Conservation (phyloP, 495 filamentous ascomycete genomes). For the Stereocaulon alpinum region DNA sequence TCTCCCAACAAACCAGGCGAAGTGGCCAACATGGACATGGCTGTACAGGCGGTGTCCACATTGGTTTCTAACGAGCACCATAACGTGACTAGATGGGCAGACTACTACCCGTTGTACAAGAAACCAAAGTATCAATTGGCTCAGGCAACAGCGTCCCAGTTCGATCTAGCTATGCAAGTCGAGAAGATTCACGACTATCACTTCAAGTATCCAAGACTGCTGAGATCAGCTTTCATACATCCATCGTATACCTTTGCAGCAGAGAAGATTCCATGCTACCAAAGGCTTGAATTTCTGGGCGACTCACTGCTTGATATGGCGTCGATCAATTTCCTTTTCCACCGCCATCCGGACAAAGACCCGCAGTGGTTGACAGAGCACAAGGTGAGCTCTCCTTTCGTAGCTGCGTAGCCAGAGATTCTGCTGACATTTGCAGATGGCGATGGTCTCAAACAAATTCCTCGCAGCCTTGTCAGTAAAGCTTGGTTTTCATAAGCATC, state of each 20-base stretch:
- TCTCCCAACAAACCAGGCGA: conserved; percentile 35
- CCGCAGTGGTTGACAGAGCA: conserved; percentile 98
- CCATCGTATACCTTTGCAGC: conserved; percentile 65
- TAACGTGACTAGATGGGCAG: conserved; percentile 51
- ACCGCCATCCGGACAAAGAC: conserved; percentile 64
- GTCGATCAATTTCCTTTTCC: conserved; percentile 70
- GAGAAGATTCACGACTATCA: conserved; percentile 58
- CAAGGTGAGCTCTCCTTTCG: conserved; percentile 42
- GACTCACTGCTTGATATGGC: conserved; percentile 86
- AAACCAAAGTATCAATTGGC: conserved; percentile 62
- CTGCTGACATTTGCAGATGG: conserved; percentile 47
- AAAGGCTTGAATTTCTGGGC: conserved; percentile 87
- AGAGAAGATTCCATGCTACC: conserved; percentile 77
- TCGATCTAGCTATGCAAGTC: conserved; percentile 57
- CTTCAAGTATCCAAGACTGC: conserved; percentile 69
- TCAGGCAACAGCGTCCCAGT: conserved; percentile 47
- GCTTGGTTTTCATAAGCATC: conserved; percentile 64
- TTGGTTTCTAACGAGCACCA: conserved; percentile 63
- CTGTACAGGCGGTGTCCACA: conserved; percentile 70
- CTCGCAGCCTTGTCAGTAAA: conserved; percentile 69
- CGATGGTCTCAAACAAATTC: conserved; percentile 97
- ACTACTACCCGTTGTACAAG: conserved; percentile 63
- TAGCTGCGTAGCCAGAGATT: not conserved
- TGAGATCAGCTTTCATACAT: conserved; percentile 81
- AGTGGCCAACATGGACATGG: conserved; percentile 58